Evolutionary conservation across 2,329 filamentous ascomycete species (phyloP), one percentile per base, ranked within the genome.

Genomic region (Pestalotiopsis sp.): DNA sequence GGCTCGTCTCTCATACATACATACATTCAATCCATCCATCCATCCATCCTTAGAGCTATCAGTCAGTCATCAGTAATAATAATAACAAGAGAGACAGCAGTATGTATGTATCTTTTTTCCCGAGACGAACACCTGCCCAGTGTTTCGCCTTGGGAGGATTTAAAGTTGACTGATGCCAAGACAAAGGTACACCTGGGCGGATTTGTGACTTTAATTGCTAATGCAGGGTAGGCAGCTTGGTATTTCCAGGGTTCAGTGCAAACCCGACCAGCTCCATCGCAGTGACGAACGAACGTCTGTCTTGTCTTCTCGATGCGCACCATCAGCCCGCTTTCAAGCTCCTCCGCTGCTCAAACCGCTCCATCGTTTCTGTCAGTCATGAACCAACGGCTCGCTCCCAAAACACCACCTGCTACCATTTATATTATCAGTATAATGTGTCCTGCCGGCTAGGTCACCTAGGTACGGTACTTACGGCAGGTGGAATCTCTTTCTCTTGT

Each of bases 91-190:
- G 31, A 36, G 31, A 36, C 20, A 52, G 17, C 20, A 23, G n/a
- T n/a, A 17, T 9, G 17, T 20, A n/a, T n/a, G 27, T 27, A 27
- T 27, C 27, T 20, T 52, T 52, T 9, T 52, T 52, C n/a, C 45
- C 45, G 45, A 52, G 45, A 66, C 31, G 49, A 45, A 49, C 20
- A 38, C 52, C 20, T 56, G 38, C 27, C 36, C 64, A 39, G 52
- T 60, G 64, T 66, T 66, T 66, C 64, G 64, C 58, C 58, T 52
- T 60, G 64, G 56, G 45, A 20, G 14, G 58, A 66, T 23, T 57
- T 66, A 66, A 31, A 66, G 64, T 66, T 66, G 64, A 66, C 57
- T 23, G 52, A 60, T 60, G 64, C 64, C 64, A 60, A 66, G 52
- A 66, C 17, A 60, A 60, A 56, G 58, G 20, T 60, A 60, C 38